These are phyloP conservation scores for Nepenthes gracilis DNA, from an alignment of 148 eudicot species.

Conservation along the genomic window DNA sequence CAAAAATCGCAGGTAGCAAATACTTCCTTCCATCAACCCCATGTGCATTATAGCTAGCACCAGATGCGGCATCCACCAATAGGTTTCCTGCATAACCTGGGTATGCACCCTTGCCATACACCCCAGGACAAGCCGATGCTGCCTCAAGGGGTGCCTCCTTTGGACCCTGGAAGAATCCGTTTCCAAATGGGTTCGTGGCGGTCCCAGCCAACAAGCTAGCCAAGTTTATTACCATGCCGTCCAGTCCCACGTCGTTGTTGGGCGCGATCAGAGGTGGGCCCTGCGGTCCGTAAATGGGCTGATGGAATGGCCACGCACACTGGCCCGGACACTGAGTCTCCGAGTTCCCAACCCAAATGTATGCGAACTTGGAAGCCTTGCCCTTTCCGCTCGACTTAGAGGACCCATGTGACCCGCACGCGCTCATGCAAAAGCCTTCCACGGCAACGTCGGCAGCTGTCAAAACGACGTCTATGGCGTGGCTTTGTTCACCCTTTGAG, in stretches of 20 bases:
- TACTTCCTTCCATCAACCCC: slow-evolving; percentile 42
- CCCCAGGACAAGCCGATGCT: slow-evolving; percentile 49
- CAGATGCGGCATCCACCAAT: slow-evolving; percentile 30
- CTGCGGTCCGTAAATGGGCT: slow-evolving; percentile 69
- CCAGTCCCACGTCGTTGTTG: slow-evolving; percentile 53
- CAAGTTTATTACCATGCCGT: slow-evolving; percentile 55
- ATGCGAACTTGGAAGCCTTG: not conserved
- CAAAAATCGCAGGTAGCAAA: slow-evolving; percentile 44
- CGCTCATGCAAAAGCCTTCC: slow-evolving; percentile 30
- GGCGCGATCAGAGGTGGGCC: slow-evolving; percentile 48
- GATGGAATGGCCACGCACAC: slow-evolving; percentile 72
- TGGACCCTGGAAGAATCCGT: slow-evolving; percentile 56
- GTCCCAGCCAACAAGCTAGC: slow-evolving; percentile 56
- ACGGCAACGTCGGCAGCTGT: slow-evolving; percentile 39
- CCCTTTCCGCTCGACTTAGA: slow-evolving; percentile 3
- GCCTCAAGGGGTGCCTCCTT: slow-evolving; percentile 55
- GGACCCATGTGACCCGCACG: slow-evolving; percentile 42
- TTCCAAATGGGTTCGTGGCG: slow-evolving; percentile 57
- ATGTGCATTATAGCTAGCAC: slow-evolving; percentile 50
- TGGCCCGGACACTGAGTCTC: slow-evolving; percentile 59
- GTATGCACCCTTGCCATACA: slow-evolving; percentile 49
- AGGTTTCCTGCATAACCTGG: slow-evolving; percentile 61
- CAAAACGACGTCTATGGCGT: slow-evolving; percentile 31
- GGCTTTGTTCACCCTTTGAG: not conserved
- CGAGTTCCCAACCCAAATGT: slow-evolving; percentile 22